Evolutionary conservation across 2,329 filamentous ascomycete genomes (phyloP).

Genomic region (Neonectria ditissima): DNA sequence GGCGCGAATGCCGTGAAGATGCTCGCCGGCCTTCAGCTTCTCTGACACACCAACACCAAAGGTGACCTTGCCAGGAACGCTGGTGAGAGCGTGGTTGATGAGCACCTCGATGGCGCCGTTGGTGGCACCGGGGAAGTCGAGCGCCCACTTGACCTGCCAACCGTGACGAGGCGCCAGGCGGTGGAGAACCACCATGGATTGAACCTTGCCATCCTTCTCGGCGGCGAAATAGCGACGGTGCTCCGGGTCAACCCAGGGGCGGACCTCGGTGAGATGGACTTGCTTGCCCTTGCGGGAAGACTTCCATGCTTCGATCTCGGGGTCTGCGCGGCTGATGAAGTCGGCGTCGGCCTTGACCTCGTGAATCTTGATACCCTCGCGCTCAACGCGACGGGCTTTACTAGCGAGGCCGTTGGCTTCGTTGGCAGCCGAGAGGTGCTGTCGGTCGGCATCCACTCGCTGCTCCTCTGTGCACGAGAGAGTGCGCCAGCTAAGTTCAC

Average conservation of each 20-base stretch:
- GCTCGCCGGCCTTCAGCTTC: constrained; percentile 81
- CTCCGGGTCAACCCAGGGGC: constrained; percentile 85
- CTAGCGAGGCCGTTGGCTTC: constrained; percentile 65
- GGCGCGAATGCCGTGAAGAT: constrained; percentile 82
- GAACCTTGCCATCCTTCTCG: constrained; percentile 78
- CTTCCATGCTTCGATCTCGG: constrained; percentile 83
- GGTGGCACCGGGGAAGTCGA: constrained; percentile 90
- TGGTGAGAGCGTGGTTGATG: constrained; percentile 75
- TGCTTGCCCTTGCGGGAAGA: constrained; percentile 82
- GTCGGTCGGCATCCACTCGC: constrained; percentile 81
- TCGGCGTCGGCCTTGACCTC: constrained; percentile 78
- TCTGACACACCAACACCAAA: constrained; percentile 87
- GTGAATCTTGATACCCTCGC: constrained; percentile 84
- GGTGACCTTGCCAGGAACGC: constrained; percentile 72
- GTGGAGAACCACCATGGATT: constrained; percentile 83
- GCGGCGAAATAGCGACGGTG: constrained; percentile 91
- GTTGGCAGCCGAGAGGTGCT: constrained; percentile 60
- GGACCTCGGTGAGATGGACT: constrained; percentile 90
- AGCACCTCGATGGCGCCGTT: constrained; percentile 88
- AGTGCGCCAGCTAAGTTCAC: constrained; percentile 86
- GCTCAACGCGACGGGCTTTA: constrained; percentile 84
- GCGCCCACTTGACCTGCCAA: constrained; percentile 96
- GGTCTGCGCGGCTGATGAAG: constrained; percentile 76
- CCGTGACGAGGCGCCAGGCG: constrained; percentile 84
- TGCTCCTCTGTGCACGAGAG: constrained; percentile 91